phyloP scores from a whole-genome alignment of 2,329 filamentous ascomycete genomes.

The Alternaria sp. region DNA sequence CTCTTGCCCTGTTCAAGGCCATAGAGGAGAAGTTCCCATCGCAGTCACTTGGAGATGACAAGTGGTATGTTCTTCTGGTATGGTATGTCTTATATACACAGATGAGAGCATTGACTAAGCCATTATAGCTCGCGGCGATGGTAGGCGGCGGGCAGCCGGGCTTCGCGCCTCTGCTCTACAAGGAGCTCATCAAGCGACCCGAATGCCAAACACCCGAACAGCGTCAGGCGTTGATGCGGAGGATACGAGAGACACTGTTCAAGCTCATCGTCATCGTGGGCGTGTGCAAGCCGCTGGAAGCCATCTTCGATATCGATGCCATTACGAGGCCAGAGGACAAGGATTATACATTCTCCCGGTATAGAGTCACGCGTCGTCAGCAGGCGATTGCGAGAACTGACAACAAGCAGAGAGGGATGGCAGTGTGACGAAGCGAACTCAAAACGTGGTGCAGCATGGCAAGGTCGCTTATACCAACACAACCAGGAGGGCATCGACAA shows the following conservation, averaged over 20 bases:
- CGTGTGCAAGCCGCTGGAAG: slow-evolving; percentile 68
- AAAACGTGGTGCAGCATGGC: slow-evolving; percentile 62
- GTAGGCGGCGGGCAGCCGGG: slow-evolving; percentile 60
- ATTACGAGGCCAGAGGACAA: slow-evolving; percentile 63
- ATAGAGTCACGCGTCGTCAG: neutral
- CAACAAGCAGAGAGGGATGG: slow-evolving; percentile 58
- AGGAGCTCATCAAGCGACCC: slow-evolving; percentile 59
- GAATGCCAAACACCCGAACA: slow-evolving; percentile 52
- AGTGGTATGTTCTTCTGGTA: slow-evolving; percentile 56
- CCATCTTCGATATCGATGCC: slow-evolving; percentile 62
- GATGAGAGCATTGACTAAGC: neutral
- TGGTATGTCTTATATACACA: neutral
- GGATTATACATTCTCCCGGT: slow-evolving; percentile 61
- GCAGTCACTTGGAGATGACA: slow-evolving; percentile 50
- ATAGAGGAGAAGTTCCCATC: slow-evolving; percentile 55
- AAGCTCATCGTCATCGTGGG: slow-evolving; percentile 65
- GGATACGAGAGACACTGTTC: slow-evolving; percentile 64
- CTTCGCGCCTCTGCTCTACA: slow-evolving; percentile 62
- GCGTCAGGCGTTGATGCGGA: slow-evolving; percentile 57
- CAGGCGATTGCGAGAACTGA: neutral
- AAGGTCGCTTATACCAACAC: slow-evolving; percentile 62
- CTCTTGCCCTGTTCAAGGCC: slow-evolving; percentile 49
- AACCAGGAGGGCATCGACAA: slow-evolving; percentile 52
- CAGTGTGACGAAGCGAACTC: slow-evolving; percentile 63
- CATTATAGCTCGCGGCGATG: slow-evolving; percentile 49